phyloP scores from a whole-genome alignment of 176 grass and related monocot genomes.

The Hsuehochloa calcarea region DNA sequence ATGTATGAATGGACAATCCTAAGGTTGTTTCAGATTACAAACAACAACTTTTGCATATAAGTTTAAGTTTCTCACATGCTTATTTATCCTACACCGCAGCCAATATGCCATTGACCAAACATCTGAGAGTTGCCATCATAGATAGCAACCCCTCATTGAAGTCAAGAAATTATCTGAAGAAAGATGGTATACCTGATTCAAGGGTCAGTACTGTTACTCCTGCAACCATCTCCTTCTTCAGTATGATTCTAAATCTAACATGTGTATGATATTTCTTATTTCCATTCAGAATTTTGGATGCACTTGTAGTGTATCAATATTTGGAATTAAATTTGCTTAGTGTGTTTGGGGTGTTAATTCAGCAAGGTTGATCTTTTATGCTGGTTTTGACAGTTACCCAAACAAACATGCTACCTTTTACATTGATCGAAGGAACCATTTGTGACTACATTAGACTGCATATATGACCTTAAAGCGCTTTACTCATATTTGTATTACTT shows the following conservation, averaged over 20 bases:
- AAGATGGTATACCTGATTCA: conserved; percentile 62
- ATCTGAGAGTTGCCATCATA: conserved; percentile 67
- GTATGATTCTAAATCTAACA: conserved; percentile 39
- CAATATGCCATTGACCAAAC: conserved; percentile 70
- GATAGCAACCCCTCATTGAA: conserved; percentile 73
- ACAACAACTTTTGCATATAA: background rate
- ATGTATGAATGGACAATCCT: background rate
- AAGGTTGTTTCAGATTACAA: conserved; percentile 10
- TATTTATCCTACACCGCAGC: conserved; percentile 47
- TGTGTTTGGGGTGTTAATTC: background rate
- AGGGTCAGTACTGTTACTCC: conserved; percentile 94
- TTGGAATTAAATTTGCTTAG: background rate
- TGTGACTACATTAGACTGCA: background rate
- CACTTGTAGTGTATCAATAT: background rate
- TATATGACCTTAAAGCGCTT: background rate
- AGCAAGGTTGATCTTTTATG: background rate
- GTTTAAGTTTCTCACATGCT: conserved; percentile 8
- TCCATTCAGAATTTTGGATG: background rate
- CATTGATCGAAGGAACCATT: background rate
- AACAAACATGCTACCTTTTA: background rate
- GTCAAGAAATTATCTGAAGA: conserved; percentile 56
- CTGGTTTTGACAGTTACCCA: background rate
- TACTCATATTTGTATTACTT: background rate
- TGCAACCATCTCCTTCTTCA: conserved; percentile 83
- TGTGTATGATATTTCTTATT: background rate